Evolutionary conservation across 768 basidiomycete species (phyloP).

Genomic region (Saitozyma sp.): DNA sequence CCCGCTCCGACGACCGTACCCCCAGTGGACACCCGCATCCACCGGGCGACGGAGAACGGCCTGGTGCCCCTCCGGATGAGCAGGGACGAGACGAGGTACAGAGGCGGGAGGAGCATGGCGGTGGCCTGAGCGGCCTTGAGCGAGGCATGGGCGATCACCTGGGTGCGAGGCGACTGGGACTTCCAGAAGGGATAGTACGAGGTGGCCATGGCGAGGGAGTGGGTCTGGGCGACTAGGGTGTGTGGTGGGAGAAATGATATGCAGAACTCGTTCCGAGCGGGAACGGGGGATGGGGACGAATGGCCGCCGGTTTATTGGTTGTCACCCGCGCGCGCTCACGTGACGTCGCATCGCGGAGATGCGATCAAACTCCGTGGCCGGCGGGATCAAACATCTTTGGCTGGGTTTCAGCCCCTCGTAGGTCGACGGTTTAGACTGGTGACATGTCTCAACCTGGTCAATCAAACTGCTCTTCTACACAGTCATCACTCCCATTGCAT

Average conservation of each 20-base stretch:
- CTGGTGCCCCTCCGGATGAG: constrained; percentile 14
- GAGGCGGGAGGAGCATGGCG: constrained; percentile 38
- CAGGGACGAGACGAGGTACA: constrained; percentile 36
- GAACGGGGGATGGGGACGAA: too few relatives aligned
- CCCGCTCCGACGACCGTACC: constrained; percentile 26
- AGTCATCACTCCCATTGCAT: too few relatives aligned
- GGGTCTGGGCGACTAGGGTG: not conserved
- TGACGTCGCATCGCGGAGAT: too few relatives aligned
- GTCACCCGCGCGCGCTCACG: too few relatives aligned
- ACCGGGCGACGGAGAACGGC: constrained; percentile 38
- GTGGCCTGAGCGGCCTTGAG: constrained; percentile 44
- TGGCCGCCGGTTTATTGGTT: too few relatives aligned
- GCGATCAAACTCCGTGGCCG: too few relatives aligned
- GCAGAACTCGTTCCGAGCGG: too few relatives aligned
- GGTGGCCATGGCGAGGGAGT: constrained; percentile 19
- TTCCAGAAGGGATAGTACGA: constrained; percentile 25
- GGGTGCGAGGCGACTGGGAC: constrained; percentile 24
- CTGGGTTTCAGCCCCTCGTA: too few relatives aligned
- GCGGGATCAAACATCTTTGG: too few relatives aligned
- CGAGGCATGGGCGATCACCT: constrained; percentile 42
- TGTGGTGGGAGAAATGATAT: not conserved
- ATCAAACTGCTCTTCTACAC: too few relatives aligned
- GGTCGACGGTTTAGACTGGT: too few relatives aligned
- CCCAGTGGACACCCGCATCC: constrained; percentile 24
- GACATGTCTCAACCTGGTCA: too few relatives aligned